A percentile compares a stretch with the other conserved stretches of the same genome.
phyloP scores from a whole-genome alignment of 1,284 basidiomycete genomes.

The Fistulinella cinereoalba region DNA sequence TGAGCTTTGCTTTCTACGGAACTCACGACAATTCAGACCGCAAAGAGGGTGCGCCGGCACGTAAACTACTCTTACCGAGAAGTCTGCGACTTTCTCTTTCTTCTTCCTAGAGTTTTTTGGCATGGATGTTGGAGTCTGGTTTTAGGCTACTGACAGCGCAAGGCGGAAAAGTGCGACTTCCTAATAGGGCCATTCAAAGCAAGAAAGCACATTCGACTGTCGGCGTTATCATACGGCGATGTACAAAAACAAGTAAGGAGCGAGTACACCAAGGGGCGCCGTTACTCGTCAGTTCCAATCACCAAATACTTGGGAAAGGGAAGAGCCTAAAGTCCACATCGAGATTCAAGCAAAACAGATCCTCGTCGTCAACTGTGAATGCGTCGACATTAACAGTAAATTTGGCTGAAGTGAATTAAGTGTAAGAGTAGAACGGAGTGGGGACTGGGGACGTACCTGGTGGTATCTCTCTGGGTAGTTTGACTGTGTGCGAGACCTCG shows the following conservation, averaged over 20 bases:
- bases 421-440: background rate
- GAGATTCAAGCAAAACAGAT: background rate
- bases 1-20: conserved; percentile 88
- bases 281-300: no score
- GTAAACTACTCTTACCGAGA: conserved; percentile 52
- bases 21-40: conserved; percentile 7
- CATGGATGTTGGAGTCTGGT: no score
- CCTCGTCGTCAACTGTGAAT: background rate
- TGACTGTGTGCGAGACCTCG: conserved; percentile 72
- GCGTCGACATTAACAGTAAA: background rate
- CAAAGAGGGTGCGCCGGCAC: background rate
- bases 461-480: background rate
- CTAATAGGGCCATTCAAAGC: background rate
- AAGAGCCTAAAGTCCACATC: background rate
- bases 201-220: no score
- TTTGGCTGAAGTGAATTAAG: background rate
- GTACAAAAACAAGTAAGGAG: no score
- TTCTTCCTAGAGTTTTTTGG: conserved; percentile 85
- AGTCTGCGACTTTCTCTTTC: conserved; percentile 87
- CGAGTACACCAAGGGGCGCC: no score
- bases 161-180: conserved; percentile 2
- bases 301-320: no score
- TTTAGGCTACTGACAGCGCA: no score
- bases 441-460: background rate
- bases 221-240: no score